phyloP scores from a whole-genome alignment of 2,329 filamentous ascomycete genomes.

The Thelonectria olida region DNA sequence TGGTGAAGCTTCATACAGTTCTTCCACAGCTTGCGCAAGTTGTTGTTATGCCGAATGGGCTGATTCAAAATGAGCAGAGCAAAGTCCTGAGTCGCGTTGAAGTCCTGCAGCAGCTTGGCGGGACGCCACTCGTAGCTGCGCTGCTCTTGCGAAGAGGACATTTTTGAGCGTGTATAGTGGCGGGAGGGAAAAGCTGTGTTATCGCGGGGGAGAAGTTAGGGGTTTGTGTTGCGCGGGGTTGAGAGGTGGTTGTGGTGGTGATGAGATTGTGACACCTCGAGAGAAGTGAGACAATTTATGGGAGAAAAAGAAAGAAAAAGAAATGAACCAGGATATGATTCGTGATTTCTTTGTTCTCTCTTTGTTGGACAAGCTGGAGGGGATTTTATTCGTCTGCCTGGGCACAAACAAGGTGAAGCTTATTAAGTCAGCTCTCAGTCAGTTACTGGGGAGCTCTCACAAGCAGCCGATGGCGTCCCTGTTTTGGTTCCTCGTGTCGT shows the following conservation, averaged over 20 bases:
- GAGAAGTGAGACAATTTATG: not conserved
- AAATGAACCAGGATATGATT: not conserved
- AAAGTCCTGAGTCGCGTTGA: slow-evolving; percentile 47
- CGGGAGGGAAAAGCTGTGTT: not conserved
- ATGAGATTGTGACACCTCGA: not conserved
- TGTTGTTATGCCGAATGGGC: slow-evolving; percentile 55
- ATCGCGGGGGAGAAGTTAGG: not conserved
- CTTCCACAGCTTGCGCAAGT: slow-evolving; percentile 60
- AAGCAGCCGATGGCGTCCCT: not conserved
- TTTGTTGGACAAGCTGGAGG: not conserved
- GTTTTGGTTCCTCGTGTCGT: not conserved
- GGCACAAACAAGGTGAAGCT: not conserved
- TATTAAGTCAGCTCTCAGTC: not conserved
- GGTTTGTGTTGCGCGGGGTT: not conserved
- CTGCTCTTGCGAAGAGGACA: slow-evolving; percentile 28
- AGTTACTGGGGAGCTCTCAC: not conserved
- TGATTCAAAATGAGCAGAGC: slow-evolving; percentile 63
- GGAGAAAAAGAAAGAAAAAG: not conserved
- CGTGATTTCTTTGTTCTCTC: not conserved
- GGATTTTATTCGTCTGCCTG: not conserved
- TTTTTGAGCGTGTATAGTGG: slow-evolving; percentile 10
- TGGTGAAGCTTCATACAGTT: slow-evolving; percentile 50
- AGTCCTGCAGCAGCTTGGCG: slow-evolving; percentile 47
- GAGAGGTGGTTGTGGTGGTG: not conserved
- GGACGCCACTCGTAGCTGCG: slow-evolving; percentile 54